phyloP scores from a whole-genome alignment of 768 basidiomycete species.

The Pisolithus sp. region DNA sequence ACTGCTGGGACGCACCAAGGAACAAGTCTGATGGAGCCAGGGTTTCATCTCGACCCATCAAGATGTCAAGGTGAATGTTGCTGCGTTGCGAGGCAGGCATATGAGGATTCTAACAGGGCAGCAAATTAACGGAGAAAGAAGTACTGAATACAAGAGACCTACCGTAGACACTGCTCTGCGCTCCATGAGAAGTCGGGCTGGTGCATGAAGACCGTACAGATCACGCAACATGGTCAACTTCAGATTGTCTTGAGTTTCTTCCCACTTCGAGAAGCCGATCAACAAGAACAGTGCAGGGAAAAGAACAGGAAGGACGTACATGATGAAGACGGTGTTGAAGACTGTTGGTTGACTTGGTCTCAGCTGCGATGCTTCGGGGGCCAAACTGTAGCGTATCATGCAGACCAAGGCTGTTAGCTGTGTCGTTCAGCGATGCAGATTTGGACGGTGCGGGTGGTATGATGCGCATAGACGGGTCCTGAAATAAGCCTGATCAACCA shows the following conservation, averaged over 20 bases:
- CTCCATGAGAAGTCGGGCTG: conserved; percentile 91
- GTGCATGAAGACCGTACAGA: conserved; percentile 80
- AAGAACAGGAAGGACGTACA: conserved; percentile 37
- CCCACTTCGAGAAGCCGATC: conserved; percentile 58
- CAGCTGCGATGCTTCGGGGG: conserved; percentile 70
- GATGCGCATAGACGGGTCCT: conserved; percentile 54
- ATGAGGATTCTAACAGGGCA: conserved; percentile 48
- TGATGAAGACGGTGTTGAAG: conserved; percentile 71
- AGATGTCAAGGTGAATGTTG: conserved; percentile 86
- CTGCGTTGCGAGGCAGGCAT: conserved; percentile 58
- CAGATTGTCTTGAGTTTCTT: conserved; percentile 83
- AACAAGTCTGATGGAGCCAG: conserved; percentile 79
- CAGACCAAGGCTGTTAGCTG: conserved; percentile 68
- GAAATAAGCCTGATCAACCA: not conserved
- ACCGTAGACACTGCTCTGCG: conserved; percentile 78
- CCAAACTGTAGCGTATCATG: conserved; percentile 89
- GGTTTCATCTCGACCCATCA: conserved; percentile 87
- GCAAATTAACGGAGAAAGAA: not conserved
- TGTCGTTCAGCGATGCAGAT: conserved; percentile 60
- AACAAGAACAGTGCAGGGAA: not conserved
- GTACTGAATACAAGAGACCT: conserved; percentile 20
- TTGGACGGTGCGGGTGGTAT: conserved; percentile 52
- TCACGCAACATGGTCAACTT: conserved; percentile 81
- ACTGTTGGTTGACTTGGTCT: conserved; percentile 54
- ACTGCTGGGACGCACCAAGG: conserved; percentile 43